phyloP scores from a whole-genome alignment of 495 filamentous ascomycete species.

The Penicillium taxi region DNA sequence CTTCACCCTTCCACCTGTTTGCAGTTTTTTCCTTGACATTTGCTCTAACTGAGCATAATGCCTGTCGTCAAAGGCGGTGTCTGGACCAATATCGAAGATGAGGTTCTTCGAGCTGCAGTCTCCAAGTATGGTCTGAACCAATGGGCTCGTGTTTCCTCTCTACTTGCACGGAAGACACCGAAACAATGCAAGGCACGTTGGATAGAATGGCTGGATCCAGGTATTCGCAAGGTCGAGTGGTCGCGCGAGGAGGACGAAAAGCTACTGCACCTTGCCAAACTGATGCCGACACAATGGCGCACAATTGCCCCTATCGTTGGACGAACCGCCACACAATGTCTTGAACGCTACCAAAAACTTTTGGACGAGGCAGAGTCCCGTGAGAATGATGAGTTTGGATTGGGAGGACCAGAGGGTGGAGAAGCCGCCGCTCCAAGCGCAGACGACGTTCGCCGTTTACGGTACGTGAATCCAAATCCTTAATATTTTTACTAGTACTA shows the following conservation, averaged over 20 bases:
- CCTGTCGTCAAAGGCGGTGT: constrained; percentile 97
- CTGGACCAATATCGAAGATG: constrained; percentile 83
- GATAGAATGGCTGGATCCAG: constrained; percentile 96
- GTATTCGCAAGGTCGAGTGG: constrained; percentile 98
- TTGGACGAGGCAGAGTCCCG: constrained; percentile 91
- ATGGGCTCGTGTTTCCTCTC: constrained; percentile 96
- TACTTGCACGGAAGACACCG: constrained; percentile 92
- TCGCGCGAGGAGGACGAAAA: constrained; percentile 98
- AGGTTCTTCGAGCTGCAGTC: constrained; percentile 92
- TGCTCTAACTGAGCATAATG: constrained; percentile 49
- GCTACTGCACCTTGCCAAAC: constrained; percentile 86
- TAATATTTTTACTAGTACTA: constrained; percentile 8
- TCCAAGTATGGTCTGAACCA: constrained; percentile 98
- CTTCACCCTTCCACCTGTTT: not conserved
- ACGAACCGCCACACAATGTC: constrained; percentile 89
- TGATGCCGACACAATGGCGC: constrained; percentile 99
- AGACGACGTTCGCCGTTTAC: constrained; percentile 82
- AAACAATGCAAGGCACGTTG: constrained; percentile 99
- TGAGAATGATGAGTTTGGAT: constrained; percentile 73
- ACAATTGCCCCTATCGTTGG: constrained; percentile 97
- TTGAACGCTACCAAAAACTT: constrained; percentile 94
- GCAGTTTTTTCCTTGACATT: constrained; percentile 3
- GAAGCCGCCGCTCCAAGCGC: constrained; percentile 84
- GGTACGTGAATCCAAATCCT: constrained; percentile 28
- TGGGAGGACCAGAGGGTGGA: constrained; percentile 79